Evolutionary conservation across 768 basidiomycete genomes (phyloP), one percentile per base, ranked within the genome.

Genomic region (Russula virescens): DNA sequence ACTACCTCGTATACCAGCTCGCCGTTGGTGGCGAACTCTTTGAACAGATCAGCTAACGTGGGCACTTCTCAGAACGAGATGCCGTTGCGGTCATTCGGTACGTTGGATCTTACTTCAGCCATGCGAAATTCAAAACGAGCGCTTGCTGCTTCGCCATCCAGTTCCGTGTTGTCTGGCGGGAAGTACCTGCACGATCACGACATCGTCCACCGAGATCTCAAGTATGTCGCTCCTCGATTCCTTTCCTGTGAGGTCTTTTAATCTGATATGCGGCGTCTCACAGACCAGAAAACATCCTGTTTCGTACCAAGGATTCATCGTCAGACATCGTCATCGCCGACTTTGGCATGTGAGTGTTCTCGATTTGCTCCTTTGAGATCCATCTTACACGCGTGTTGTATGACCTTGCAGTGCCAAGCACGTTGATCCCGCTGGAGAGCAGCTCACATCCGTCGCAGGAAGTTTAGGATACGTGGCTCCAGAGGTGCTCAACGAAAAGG

Each of bases 211-310:
- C 85, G 97, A 4, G 96, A 99, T 71, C 82, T 99, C 64, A 98
- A 98, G 89, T 91, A 55, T 26, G 59, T 64, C 25, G 9, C 14
- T 18, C 3, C 45, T 54, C 40, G 7, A 3, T 9, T 11, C 16
- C 1, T 5, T 11, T 40, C 19, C 26, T 10, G 34, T 35, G n/a
- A 8, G 16, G n/a, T n/a, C 16, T 5, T 43, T 43, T 7, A 10
- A 34, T 25, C 31, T 45, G 5, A 46, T 47, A 26, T 55, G n/a
- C 6, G 26, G 4, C 18, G n/a, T 35, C 49, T 23, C 19, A 7
- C 64, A 93, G 89, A 73, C 97, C 97, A 0, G 97, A 99, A 75
- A 98, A 98, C 71, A 95, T 99, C 62, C 79, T 99, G 4, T 98
- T 93, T 72, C 85, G 91, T 45, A 91, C 89, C 5, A 85, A 79